Evolutionary conservation across 1,284 basidiomycete species (phyloP).

Genomic region (Pascua sp.): DNA sequence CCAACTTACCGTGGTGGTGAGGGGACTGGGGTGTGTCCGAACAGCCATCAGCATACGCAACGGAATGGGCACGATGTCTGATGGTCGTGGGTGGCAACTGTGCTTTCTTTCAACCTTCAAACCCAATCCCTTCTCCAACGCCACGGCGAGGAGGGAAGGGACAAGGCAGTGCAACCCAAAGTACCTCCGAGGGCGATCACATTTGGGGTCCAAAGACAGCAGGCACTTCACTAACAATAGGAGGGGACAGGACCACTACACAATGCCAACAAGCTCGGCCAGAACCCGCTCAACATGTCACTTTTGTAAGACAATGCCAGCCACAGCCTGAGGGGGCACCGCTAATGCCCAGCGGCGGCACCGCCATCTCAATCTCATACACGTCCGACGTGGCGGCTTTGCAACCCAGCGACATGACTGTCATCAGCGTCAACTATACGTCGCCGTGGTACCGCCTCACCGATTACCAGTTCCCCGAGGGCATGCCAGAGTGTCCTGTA

Average conservation of each 20-base stretch:
- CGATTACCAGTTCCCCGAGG: slow-evolving; percentile 9
- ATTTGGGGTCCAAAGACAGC: too few species aligned
- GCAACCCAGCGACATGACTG: slow-evolving; percentile 62
- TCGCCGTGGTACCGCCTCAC: slow-evolving; percentile 10
- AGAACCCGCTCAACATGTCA: slow-evolving; percentile 6
- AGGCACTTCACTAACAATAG: too few species aligned
- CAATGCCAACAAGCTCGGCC: slow-evolving; percentile 3
- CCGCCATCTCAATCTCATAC: slow-evolving; percentile 16
- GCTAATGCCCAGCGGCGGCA: slow-evolving; percentile 3
- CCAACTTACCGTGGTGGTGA: too few species aligned
- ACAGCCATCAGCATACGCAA: too few species aligned
- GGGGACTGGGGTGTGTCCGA: too few species aligned
- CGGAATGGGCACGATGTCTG: neutral
- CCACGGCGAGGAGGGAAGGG: neutral
- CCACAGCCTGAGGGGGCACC: too few species aligned
- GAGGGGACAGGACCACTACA: slow-evolving; percentile 1
- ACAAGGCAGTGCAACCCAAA: slow-evolving; percentile 1
- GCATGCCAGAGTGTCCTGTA: slow-evolving; percentile 64
- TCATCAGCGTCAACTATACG: slow-evolving; percentile 67
- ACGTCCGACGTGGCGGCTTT: slow-evolving; percentile 32
- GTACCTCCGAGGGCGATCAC: too few species aligned
- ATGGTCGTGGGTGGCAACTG: neutral
- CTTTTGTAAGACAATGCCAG: neutral
- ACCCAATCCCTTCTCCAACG: neutral
- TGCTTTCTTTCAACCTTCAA: neutral